These are phyloP conservation scores for Garcia nutans DNA, from an alignment of 345 rosid species.

Conservation along the genomic window DNA sequence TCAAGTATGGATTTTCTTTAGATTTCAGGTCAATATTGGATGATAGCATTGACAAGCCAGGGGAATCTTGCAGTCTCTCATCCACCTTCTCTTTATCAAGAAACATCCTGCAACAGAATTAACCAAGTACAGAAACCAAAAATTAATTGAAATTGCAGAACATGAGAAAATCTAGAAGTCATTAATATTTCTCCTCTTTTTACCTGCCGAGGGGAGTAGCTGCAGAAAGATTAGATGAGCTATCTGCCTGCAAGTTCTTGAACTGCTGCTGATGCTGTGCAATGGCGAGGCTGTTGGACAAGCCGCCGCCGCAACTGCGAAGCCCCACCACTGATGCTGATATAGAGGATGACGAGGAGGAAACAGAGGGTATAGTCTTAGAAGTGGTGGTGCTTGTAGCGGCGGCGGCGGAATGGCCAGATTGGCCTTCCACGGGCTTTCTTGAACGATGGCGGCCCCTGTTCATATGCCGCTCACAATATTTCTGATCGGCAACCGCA, in stretches of 20 bases:
- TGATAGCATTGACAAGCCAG: conserved; percentile 32
- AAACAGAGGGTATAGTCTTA: conserved; percentile 29
- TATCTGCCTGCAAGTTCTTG: conserved; percentile 45
- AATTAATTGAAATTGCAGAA: not conserved
- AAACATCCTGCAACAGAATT: conserved; percentile 41
- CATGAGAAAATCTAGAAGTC: too few species aligned
- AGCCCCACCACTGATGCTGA: conserved; percentile 33
- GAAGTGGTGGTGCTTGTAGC: conserved; percentile 24
- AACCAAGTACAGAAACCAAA: not conserved
- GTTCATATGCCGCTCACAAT: conserved; percentile 82
- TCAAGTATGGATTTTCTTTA: conserved; percentile 36
- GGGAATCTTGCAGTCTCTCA: conserved; percentile 33
- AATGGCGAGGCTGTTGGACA: conserved; percentile 38
- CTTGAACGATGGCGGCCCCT: conserved; percentile 96
- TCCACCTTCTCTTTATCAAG: conserved; percentile 29
- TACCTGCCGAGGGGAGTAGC: conserved; percentile 18
- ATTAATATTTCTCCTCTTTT: not conserved
- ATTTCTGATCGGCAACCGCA: conserved; percentile 81
- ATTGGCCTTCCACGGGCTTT: conserved; percentile 92
- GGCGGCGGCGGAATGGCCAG: conserved; percentile 32
- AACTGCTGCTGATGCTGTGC: conserved; percentile 46
- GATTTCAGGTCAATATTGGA: conserved; percentile 33
- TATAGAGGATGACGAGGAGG: conserved; percentile 20
- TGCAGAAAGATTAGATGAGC: conserved; percentile 28
- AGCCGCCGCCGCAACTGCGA: conserved; percentile 35